Percentiles rank a stretch among this genome's conserved stretches.
Evolutionary conservation across 495 filamentous ascomycete species (phyloP).

Genomic region (Penicillium egyptiacum): DNA sequence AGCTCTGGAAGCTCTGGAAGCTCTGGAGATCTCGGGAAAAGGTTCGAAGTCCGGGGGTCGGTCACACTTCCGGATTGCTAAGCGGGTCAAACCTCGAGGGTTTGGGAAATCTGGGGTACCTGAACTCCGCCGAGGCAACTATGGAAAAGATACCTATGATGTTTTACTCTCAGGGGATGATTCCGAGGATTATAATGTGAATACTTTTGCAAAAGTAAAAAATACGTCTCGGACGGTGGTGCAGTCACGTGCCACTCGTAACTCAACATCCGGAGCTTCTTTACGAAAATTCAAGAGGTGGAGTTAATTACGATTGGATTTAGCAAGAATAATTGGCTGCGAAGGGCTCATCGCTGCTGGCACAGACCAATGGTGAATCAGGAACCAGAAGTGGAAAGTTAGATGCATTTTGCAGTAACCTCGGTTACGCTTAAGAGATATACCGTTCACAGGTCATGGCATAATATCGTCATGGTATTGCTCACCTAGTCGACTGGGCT

Average conservation of each 20-base stretch:
- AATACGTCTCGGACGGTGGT: neutral
- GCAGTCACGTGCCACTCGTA: slow-evolving; percentile 12
- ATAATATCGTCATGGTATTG: slow-evolving; percentile 34
- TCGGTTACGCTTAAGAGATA: neutral
- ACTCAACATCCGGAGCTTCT: neutral
- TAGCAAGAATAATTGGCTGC: neutral
- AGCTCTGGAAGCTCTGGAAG: neutral
- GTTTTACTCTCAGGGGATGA: neutral
- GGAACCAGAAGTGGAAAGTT: neutral
- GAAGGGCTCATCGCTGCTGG: neutral
- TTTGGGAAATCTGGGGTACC: slow-evolving; percentile 1
- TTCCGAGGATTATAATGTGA: neutral
- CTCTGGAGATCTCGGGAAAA: neutral
- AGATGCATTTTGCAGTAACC: neutral
- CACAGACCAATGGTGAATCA: neutral
- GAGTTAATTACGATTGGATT: neutral
- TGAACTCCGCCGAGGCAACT: neutral
- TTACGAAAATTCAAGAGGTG: neutral
- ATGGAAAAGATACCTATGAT: neutral
- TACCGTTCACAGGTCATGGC: slow-evolving; percentile 21
- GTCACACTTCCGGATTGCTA: slow-evolving; percentile 5
- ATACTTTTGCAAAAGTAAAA: neutral
- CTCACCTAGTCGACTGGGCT: slow-evolving; percentile 27
- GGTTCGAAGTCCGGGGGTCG: neutral
- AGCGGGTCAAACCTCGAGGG: neutral